Evolutionary conservation across 148 eudicot genomes (phyloP), one percentile per base, ranked within the genome.

Genomic region (Camellia granthamiana): DNA sequence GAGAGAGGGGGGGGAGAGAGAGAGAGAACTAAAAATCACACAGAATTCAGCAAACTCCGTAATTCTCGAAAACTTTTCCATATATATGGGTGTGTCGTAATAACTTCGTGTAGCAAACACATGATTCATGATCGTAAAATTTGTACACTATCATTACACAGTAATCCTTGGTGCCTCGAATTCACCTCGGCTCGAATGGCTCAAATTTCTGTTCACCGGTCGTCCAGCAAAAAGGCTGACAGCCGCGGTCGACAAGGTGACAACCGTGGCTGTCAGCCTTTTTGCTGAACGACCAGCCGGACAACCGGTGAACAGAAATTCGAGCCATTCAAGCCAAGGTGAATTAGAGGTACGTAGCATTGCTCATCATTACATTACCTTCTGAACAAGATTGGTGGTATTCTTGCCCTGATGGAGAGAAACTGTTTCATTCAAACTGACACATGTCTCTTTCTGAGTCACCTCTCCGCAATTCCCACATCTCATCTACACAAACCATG

Each of bases 381-480:
- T 95, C 85, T 92, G 97, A 71, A 90, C 84, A 75, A 93, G 97
- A 83, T 96, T 79, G 71, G 86, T 80, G 16, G 84, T 82, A 60
- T 92, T 88, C 70, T 83, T 91, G 81, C 92, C 81, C 80, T 86
- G 83, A 0, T 89, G 87, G 11, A 87, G 69, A 69, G 92, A 78
- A 77, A 91, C 88, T 18, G 83, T 85, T 58, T 92, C 99, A 75
- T 81, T 85, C 88, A 96, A 87, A 60, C 81, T 82, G 51, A 93
- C 88, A 71, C 89, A 89, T 0, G 92, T 87, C 88, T 93, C 97
- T 76, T 93, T 96, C 72, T 81, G 79, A 38, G 95, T 93, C 47
- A 86, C 83, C 84, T 96, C 98, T 64, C 98, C 97, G 79, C 99
- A 96, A 42, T 88, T 88, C 73, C 90, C 99, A 76, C 99, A 96